These are phyloP conservation scores for Candida hungchunana DNA, from an alignment of 805 yeast species.

Conservation along the genomic window DNA sequence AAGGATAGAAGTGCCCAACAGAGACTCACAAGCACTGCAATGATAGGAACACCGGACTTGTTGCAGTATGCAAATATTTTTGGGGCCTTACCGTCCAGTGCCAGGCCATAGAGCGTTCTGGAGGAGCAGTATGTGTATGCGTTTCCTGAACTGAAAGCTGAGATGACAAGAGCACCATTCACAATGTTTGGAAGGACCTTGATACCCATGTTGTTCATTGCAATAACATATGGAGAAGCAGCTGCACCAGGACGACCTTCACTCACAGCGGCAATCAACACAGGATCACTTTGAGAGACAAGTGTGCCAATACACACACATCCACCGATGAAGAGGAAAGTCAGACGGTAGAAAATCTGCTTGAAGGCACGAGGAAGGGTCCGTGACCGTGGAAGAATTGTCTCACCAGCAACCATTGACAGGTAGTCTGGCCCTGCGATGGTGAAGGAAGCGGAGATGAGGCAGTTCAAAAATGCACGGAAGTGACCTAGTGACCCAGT, in stretches of 20 bases:
- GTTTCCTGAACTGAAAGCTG: conserved; percentile 83
- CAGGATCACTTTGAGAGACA: conserved; percentile 65
- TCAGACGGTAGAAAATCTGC: conserved; percentile 65
- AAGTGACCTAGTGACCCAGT: conserved; percentile 60
- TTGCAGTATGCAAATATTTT: conserved; percentile 56
- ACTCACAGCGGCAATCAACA: conserved; percentile 51
- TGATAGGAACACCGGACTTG: conserved; percentile 65
- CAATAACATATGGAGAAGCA: conserved; percentile 78
- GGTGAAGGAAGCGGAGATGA: conserved; percentile 70
- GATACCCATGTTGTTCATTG: conserved; percentile 68
- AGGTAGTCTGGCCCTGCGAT: conserved; percentile 86
- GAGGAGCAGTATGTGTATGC: conserved; percentile 74
- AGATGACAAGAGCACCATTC: conserved; percentile 68
- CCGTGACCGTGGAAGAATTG: conserved; percentile 57
- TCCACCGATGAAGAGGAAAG: conserved; percentile 67
- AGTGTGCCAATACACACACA: conserved; percentile 76
- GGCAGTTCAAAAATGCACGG: conserved; percentile 66
- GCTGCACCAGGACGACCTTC: conserved; percentile 71
- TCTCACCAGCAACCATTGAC: conserved; percentile 82
- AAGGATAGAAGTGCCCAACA: conserved; percentile 64
- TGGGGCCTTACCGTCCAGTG: conserved; percentile 73
- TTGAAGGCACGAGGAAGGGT: conserved; percentile 76
- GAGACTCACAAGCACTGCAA: conserved; percentile 46
- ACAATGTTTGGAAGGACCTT: conserved; percentile 70
- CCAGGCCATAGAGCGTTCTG: conserved; percentile 63